Evolutionary conservation across 1,284 basidiomycete genomes (phyloP).

Genomic region (Cryptococcus hybrid): DNA sequence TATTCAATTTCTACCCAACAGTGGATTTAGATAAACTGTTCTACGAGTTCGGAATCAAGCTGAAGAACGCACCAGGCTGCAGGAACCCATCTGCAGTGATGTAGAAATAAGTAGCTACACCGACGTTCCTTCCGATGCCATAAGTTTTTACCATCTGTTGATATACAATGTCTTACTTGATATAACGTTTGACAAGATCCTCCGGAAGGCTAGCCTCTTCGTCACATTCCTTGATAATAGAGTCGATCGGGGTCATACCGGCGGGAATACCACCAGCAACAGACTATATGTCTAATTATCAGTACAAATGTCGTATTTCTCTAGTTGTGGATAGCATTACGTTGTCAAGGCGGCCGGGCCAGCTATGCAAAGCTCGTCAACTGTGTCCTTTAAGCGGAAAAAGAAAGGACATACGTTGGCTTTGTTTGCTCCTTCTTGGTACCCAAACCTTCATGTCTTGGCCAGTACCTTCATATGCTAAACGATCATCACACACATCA

Average conservation of each 20-base stretch:
- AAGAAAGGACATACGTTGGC: slow-evolving; percentile 66
- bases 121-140: slow-evolving; percentile 21
- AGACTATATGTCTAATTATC: slow-evolving; percentile 25
- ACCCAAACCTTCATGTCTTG: slow-evolving; percentile 71
- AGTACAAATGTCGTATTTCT: neutral
- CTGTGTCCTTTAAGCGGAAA: too few species aligned
- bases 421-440: slow-evolving; percentile 83
- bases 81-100: slow-evolving; percentile 71
- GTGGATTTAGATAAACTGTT: neutral
- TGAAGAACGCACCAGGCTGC: slow-evolving; percentile 59
- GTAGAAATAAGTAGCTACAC: slow-evolving; percentile 53
- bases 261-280: slow-evolving; percentile 60
- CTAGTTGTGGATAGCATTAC: neutral
- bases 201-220: slow-evolving; percentile 83
- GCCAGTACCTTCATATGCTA: slow-evolving; percentile 44
- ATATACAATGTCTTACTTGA: slow-evolving; percentile 56
- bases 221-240: slow-evolving; percentile 85
- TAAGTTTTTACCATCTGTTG: slow-evolving; percentile 10
- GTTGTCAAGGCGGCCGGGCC: slow-evolving; percentile 56
- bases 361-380: slow-evolving; percentile 52
- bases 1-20: slow-evolving; percentile 51
- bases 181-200: slow-evolving; percentile 59
- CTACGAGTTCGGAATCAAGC: neutral
- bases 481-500: neutral
- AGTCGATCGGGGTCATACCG: slow-evolving; percentile 70